Evolutionary conservation across 1,284 basidiomycete species (phyloP).

Genomic region (Amylostereum chailletii): DNA sequence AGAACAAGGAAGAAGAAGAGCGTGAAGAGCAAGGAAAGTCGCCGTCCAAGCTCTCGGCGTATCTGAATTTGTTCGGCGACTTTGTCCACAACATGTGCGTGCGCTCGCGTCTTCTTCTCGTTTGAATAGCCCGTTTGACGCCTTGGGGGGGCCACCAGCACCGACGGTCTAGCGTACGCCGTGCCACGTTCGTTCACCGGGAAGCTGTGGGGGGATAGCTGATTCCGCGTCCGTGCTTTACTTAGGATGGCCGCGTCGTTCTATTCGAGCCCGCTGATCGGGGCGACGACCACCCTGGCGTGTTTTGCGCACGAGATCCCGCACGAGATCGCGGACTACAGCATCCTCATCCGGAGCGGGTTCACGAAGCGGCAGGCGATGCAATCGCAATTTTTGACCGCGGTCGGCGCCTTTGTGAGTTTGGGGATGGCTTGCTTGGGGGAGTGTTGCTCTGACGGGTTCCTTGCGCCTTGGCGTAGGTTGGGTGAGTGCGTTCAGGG

Average conservation of each 20-base stretch:
- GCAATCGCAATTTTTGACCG: constrained; percentile 85
- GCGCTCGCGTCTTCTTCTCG: constrained; percentile 8
- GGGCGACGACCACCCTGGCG: constrained; percentile 83
- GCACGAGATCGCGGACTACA: constrained; percentile 89
- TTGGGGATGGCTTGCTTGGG: not conserved
- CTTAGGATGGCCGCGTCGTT: constrained; percentile 83
- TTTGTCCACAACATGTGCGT: constrained; percentile 79
- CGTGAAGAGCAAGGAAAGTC: constrained; percentile 24
- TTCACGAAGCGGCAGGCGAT: constrained; percentile 86
- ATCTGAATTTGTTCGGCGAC: constrained; percentile 85
- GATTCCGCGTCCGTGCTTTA: constrained; percentile 1
- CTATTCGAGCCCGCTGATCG: constrained; percentile 82
- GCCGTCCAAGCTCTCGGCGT: constrained; percentile 77
- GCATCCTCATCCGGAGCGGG: constrained; percentile 80
- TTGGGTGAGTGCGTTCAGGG: constrained; percentile 36
- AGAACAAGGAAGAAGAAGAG: constrained; percentile 16
- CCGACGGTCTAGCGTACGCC: constrained; percentile 11
- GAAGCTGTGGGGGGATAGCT: not conserved
- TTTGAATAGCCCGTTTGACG: not conserved
- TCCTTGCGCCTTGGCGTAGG: constrained; percentile 20
- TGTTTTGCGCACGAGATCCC: constrained; percentile 91
- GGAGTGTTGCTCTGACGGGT: too few species aligned
- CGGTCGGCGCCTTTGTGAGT: constrained; percentile 82
- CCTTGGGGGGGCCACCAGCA: not conserved
- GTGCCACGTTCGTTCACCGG: not conserved